phyloP scores from a whole-genome alignment of 371 early-diverging fungal species.

The Mucor saturninus region DNA sequence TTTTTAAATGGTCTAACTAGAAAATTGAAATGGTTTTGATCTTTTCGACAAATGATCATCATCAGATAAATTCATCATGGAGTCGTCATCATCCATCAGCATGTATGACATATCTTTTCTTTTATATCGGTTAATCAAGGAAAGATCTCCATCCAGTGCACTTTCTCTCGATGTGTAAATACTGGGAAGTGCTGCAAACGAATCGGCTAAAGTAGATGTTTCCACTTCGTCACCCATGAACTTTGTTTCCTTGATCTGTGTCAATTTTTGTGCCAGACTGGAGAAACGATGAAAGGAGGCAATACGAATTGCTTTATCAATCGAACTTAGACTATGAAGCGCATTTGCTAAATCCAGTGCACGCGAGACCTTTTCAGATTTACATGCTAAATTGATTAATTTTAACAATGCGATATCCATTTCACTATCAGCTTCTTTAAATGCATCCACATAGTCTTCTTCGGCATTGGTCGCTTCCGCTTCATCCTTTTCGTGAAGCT shows the following conservation, averaged over 20 bases:
- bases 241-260: constrained; percentile 69
- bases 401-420: constrained; percentile 81
- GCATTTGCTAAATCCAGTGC: constrained; percentile 76
- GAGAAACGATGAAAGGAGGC: constrained; percentile 70
- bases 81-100: constrained; percentile 1
- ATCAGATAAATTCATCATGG: neutral
- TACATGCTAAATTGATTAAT: constrained; percentile 80
- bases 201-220: constrained; percentile 11
- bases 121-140: neutral
- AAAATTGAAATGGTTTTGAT: constrained; percentile 15
- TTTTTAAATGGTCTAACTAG: neutral
- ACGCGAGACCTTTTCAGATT: constrained; percentile 68
- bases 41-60: constrained; percentile 5
- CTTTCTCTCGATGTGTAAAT: constrained; percentile 10
- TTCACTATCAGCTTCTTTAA: constrained; percentile 57
- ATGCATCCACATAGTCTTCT: constrained; percentile 45
- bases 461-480: constrained; percentile 47
- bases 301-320: constrained; percentile 84
- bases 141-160: constrained; percentile 12
- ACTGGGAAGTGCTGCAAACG: constrained; percentile 5
- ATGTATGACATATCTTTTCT: neutral
- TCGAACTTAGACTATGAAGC: constrained; percentile 59
- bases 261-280: constrained; percentile 80
- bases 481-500: constrained; percentile 56
- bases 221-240: constrained; percentile 1